Evolutionary conservation across 2,329 filamentous ascomycete genomes (phyloP), one percentile per base, ranked within the genome.

Genomic region (Alternaria sp.): DNA sequence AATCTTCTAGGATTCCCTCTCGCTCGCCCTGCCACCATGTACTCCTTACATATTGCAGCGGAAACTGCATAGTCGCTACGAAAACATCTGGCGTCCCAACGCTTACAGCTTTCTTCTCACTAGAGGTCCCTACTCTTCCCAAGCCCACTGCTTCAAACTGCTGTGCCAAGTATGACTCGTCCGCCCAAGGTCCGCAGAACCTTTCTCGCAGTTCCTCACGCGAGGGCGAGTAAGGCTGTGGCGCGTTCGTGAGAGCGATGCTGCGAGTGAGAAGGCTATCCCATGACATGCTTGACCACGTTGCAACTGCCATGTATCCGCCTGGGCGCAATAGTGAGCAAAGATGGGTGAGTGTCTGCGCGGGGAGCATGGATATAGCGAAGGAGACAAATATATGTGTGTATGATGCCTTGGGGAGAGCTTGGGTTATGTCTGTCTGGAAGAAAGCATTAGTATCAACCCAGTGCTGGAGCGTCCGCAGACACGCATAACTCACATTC

Each of bases 341-440:
- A 54, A 11, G 45, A 49, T 3, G 54, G 6, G 6, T 72, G 59
- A 2, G 59, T 60, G 6, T 30, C 30, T 4, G 57, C 56, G 7
- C 75, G 30, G 30, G 67, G 17, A 51, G 47, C 17, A 51, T 32
- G 59, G 74, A 74, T 44, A 77, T 65, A 9, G 60, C 70, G 13
- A 75, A 74, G 19, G 68, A 69, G 36, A 70, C 46, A 59, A 74
- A 72, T n/a, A 73, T 13, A 56, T 73, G 73, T 6, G 69, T 72
- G 57, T 64, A 74, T 11, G 61, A 55, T 2, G 57, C 12, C 10
- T 49, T 25, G 6, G 64, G 63, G 6, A 73, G 65, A 11, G 63
- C 43, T 32, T 51, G 17, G 11, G 47, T 32, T 11, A 69, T 63
- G 30, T 69, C 65, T 61, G 26, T 25, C 11, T 43, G 26, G 5